Conservation (phyloP, 345 rosid species). For the Balakata baccata region DNA sequence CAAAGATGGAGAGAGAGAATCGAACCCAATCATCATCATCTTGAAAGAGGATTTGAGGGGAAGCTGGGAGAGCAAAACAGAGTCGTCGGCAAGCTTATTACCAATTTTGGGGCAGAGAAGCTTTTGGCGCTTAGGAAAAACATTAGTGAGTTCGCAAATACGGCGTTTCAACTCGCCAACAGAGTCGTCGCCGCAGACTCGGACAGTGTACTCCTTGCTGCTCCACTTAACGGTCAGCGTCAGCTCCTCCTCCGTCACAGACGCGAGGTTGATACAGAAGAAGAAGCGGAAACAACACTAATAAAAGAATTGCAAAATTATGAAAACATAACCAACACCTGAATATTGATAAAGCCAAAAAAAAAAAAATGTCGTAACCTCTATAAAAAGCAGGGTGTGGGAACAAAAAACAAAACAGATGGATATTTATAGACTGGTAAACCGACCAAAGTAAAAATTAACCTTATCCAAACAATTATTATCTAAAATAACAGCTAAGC, state of each 20-base stretch:
- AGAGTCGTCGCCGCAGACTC: slow-evolving; percentile 81
- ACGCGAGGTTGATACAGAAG: slow-evolving; percentile 31
- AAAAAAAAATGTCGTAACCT: too few relatives aligned
- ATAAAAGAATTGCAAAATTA: too few relatives aligned
- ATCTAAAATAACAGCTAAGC: too few relatives aligned
- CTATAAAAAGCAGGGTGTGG: too few relatives aligned
- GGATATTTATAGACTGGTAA: too few relatives aligned
- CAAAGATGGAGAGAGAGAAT: not conserved
- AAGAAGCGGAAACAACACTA: too few relatives aligned
- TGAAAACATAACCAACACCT: too few relatives aligned
- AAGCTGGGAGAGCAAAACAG: slow-evolving; percentile 62
- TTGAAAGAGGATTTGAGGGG: slow-evolving; percentile 83
- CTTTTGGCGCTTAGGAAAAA: slow-evolving; percentile 89
- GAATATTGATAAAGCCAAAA: too few relatives aligned
- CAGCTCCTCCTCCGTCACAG: slow-evolving; percentile 68
- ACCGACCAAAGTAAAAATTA: too few relatives aligned
- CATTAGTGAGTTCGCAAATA: slow-evolving; percentile 75
- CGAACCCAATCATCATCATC: slow-evolving; percentile 95
- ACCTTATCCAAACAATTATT: too few relatives aligned
- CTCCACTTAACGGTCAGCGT: slow-evolving; percentile 84
- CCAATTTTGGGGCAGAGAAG: slow-evolving; percentile 92
- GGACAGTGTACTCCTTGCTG: slow-evolving; percentile 82
- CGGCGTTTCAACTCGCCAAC: slow-evolving; percentile 91
- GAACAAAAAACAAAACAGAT: too few relatives aligned
- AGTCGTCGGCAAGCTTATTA: slow-evolving; percentile 74